These are phyloP conservation scores for Myxozyma neotropica DNA, from an alignment of 805 yeast genomes.

Conservation along the genomic window DNA sequence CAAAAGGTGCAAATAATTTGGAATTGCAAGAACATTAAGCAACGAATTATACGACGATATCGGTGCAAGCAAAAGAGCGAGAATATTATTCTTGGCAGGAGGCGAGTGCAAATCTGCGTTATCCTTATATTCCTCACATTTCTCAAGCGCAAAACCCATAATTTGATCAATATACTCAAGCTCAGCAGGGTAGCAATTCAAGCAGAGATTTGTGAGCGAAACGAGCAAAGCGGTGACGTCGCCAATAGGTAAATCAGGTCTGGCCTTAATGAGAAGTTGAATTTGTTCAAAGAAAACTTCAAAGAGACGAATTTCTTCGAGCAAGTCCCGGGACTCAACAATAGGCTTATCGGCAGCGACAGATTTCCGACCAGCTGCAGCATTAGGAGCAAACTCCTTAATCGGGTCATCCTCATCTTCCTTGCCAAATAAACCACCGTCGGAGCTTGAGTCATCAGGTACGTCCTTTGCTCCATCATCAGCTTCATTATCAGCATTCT, in stretches of 20 bases:
- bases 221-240: conserved; percentile 68
- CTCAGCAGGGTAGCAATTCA: conserved; percentile 66
- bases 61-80: conserved; percentile 43
- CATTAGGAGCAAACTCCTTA: conserved; percentile 3
- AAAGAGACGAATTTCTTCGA: conserved; percentile 50
- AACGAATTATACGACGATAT: conserved; percentile 41
- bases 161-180: conserved; percentile 62
- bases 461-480: conserved; percentile 1
- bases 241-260: conserved; percentile 67
- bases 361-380: conserved; percentile 5
- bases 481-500: conserved; percentile 28
- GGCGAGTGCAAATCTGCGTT: conserved; percentile 36
- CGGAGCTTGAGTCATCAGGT: conserved; percentile 5
- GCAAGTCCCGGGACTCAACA: conserved; percentile 26
- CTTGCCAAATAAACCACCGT: conserved; percentile 22
- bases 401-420: conserved; percentile 23
- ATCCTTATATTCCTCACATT: conserved; percentile 38
- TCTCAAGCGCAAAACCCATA: conserved; percentile 51
- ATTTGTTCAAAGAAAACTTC: conserved; percentile 69
- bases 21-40: conserved; percentile 44
- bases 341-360: conserved; percentile 12
- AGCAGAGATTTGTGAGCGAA: conserved; percentile 63
- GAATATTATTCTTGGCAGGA: conserved; percentile 38
- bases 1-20: conserved; percentile 58
- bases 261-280: conserved; percentile 53